Conservation (phyloP, 768 basidiomycete species). For the Trametes villosa region DNA sequence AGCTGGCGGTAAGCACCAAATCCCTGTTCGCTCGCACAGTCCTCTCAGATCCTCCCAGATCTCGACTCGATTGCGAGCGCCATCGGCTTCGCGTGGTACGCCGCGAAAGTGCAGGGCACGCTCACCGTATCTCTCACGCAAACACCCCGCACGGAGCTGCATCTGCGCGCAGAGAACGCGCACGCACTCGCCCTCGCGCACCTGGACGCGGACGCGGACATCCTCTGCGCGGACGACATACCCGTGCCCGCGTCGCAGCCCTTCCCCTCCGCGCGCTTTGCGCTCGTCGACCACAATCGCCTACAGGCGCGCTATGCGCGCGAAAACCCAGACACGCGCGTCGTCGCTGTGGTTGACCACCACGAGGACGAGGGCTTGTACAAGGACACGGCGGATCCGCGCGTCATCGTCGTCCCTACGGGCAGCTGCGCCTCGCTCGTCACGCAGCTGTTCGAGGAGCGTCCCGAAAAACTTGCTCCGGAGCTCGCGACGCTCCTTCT, state of each 20-base stretch:
- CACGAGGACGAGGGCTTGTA: constrained; percentile 85
- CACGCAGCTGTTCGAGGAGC: constrained; percentile 43
- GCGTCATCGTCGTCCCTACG: constrained; percentile 62
- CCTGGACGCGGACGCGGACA: constrained; percentile 52
- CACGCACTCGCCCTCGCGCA: constrained; percentile 69
- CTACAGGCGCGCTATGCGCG: constrained; percentile 51
- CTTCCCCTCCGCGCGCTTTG: constrained; percentile 63
- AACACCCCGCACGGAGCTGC: constrained; percentile 67
- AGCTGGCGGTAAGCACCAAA: constrained; percentile 73
- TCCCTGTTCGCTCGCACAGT: neutral
- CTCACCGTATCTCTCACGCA: constrained; percentile 75
- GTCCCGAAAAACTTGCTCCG: constrained; percentile 43
- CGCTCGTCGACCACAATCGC: constrained; percentile 90
- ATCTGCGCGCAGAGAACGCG: constrained; percentile 85
- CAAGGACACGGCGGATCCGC: constrained; percentile 60
- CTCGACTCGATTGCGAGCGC: constrained; percentile 89
- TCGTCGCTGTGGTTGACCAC: constrained; percentile 87
- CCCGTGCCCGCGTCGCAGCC: constrained; percentile 35
- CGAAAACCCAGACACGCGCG: constrained; percentile 48
- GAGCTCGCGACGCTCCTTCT: constrained; percentile 82
- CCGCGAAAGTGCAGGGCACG: constrained; percentile 44
- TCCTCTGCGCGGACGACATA: constrained; percentile 69
- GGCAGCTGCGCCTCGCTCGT: constrained; percentile 83
- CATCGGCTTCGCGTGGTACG: constrained; percentile 81
- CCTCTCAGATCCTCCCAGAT: constrained; percentile 50